phyloP scores from a whole-genome alignment of 2,329 filamentous ascomycete species.

The Paecilomyces sp. region DNA sequence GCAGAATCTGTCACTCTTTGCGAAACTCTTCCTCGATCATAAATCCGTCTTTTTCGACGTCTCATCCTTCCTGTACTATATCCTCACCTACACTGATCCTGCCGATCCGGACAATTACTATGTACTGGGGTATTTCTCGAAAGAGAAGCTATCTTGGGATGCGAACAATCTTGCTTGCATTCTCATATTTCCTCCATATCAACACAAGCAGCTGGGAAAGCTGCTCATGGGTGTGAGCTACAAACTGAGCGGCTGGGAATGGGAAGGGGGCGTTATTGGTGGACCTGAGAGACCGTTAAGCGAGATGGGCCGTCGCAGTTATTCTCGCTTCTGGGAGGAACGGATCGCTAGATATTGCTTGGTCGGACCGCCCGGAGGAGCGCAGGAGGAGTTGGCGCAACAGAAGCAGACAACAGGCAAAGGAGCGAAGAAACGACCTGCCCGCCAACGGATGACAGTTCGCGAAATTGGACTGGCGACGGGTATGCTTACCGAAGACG shows the following conservation, averaged over 20 bases:
- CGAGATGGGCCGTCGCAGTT: conserved; percentile 74
- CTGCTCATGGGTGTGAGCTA: conserved; percentile 91
- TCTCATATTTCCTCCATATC: conserved; percentile 90
- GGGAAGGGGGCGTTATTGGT: conserved; percentile 60
- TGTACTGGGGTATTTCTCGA: conserved; percentile 95
- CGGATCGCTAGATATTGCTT: conserved; percentile 66
- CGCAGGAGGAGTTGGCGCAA: conserved; percentile 19
- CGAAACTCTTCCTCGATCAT: conserved; percentile 94
- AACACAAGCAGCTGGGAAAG: conserved; percentile 79
- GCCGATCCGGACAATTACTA: conserved; percentile 38
- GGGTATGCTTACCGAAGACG: conserved; percentile 80
- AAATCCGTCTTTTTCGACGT: conserved; percentile 99
- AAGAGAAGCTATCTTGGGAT: conserved; percentile 98
- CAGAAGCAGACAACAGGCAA: conserved; percentile 23
- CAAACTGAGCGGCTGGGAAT: conserved; percentile 76
- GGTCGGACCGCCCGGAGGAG: conserved; percentile 19
- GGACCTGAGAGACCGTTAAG: conserved; percentile 92
- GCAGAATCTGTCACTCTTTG: conserved; percentile 92
- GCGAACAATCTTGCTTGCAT: conserved; percentile 98
- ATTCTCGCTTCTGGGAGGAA: conserved; percentile 77
- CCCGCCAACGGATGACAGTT: conserved; percentile 52
- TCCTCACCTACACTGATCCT: conserved; percentile 67
- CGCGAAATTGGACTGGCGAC: conserved; percentile 67
- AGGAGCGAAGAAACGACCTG: conserved; percentile 36
- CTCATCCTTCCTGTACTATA: conserved; percentile 86